Base-by-base conservation (phyloP, 441 rosid species). In the Daphne laureola region DNA sequence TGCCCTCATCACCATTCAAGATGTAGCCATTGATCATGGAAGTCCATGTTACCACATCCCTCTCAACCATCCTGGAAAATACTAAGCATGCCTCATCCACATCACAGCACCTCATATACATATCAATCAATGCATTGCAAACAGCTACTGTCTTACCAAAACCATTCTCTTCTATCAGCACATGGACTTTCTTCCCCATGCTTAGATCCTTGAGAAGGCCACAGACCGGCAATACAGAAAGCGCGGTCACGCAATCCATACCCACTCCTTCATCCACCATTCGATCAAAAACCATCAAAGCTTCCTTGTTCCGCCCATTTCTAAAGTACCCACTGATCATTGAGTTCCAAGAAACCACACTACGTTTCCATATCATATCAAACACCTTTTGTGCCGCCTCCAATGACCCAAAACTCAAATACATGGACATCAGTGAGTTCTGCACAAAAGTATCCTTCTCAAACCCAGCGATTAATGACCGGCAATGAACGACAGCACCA, bases 311-410 rank as follows among this genome's bases (percentile, higher is more conserved):
- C 59, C 54, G 68, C 8, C 85, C 81, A 67, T 80, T 86, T 59
- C 68, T 83, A 42, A 60, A 78, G 69, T 77, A 82, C 67, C 97
- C 97, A 66, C 73, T 83, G 38, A 86, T 79, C 84, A 82, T 67
- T 23, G 84, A 74, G 56, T 84, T 86, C 90, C 95, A 89, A 0
- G 95, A 82, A 4, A 89, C 86, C 70, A 80, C 88, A 38, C 71
- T 78, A 44, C 66, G 63, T 58, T 73, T 81, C 61, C 35, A 54
- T 83, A 82, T 70, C 41, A 40, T 62, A 54, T 74, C 76, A 74
- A 90, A 90, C 66, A 81, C 75, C 31, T 43, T 79, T 63, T 71
- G 64, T 5, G 89, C 97, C 16, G 59, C 73, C 27, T 56, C 76
- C 41, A 62, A 25, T 65, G 55, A 67, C 60, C 96, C 73, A 43